Conservation (phyloP, 2,329 filamentous ascomycete species). For the Xylariaceae sp. region DNA sequence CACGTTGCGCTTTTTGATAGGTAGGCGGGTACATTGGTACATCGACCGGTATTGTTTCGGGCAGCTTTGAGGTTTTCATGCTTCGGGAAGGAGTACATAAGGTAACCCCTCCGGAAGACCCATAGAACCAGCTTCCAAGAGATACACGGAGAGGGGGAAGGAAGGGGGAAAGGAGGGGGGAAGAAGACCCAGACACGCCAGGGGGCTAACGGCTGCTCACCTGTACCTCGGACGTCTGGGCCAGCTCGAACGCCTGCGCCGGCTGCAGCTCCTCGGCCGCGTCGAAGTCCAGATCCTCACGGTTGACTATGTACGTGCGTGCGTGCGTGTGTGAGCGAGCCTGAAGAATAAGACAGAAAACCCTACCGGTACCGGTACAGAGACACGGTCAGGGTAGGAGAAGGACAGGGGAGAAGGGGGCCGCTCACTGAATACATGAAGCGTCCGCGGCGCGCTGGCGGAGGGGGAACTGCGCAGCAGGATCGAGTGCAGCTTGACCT, state of each 20-base stretch:
- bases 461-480: constrained; percentile 72
- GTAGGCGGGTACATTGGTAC: too few relatives aligned
- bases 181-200: neutral
- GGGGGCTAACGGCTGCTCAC: constrained; percentile 44
- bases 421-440: constrained; percentile 83
- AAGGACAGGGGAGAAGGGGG: neutral
- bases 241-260: constrained; percentile 68
- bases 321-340: neutral
- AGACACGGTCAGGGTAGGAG: too few relatives aligned
- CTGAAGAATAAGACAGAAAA: too few relatives aligned
- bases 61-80: too few relatives aligned
- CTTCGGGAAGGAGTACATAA: too few relatives aligned
- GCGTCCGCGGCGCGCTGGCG: constrained; percentile 65
- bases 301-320: too few relatives aligned
- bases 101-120: too few relatives aligned
- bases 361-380: too few relatives aligned
- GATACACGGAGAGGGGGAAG: neutral
- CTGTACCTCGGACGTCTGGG: constrained; percentile 73
- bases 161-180: neutral
- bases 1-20: too few relatives aligned
- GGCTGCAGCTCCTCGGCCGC: constrained; percentile 61
- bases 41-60: too few relatives aligned
- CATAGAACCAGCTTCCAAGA: too few relatives aligned
- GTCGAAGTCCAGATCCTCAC: constrained; percentile 76
- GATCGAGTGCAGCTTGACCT: constrained; percentile 86